These are phyloP conservation scores for Parathielavia hyrcaniae DNA, from an alignment of 495 filamentous ascomycete genomes.

Conservation along the genomic window DNA sequence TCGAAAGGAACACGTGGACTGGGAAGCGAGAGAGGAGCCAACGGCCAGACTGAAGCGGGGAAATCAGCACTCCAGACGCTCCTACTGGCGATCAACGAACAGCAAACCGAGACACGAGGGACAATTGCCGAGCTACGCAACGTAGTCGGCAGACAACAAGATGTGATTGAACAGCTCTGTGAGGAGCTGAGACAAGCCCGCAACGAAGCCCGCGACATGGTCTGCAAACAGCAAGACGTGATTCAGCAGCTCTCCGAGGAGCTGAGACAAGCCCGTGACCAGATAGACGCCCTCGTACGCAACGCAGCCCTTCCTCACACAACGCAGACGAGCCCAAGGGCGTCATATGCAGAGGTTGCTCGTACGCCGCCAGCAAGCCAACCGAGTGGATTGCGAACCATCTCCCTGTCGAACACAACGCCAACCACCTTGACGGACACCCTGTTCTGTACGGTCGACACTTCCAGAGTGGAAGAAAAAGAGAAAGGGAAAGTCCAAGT, in stretches of 20 bases:
- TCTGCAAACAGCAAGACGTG: too few species aligned
- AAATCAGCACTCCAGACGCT: background rate
- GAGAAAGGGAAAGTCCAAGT: background rate
- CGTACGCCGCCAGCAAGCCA: conserved; percentile 7
- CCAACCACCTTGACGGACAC: conserved; percentile 3
- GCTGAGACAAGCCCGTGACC: conserved; percentile 11
- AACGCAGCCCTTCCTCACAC: background rate
- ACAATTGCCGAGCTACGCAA: too few species aligned
- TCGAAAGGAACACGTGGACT: background rate
- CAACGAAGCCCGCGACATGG: too few species aligned
- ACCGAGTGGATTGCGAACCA: conserved; percentile 7
- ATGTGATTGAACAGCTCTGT: too few species aligned
- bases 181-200: conserved; percentile 13
- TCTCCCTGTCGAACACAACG: background rate
- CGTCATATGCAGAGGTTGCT: conserved; percentile 7
- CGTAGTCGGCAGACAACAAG: too few species aligned
- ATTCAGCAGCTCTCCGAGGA: background rate
- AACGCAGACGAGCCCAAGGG: conserved; percentile 5
- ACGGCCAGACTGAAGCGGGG: background rate
- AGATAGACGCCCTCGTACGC: conserved; percentile 8
- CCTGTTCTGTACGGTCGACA: conserved; percentile 6
- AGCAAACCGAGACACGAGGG: too few species aligned
- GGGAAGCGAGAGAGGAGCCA: background rate
- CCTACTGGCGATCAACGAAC: background rate
- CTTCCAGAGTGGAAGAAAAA: background rate